Conservation (phyloP, 768 basidiomycete species). For the Vararia minispora region DNA sequence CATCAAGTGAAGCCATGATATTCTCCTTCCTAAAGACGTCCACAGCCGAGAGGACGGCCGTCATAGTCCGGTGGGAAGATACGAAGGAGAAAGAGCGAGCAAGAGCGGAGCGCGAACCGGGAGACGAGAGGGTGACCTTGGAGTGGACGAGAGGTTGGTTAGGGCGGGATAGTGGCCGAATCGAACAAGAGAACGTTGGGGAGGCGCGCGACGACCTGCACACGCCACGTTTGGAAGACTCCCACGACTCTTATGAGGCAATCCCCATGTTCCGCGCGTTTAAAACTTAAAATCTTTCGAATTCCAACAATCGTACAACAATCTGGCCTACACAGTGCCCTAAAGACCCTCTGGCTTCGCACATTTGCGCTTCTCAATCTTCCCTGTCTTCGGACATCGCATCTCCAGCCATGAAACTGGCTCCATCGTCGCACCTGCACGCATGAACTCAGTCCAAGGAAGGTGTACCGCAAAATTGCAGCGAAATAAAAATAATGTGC, state of each 20-base stretch:
- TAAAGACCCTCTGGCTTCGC: constrained; percentile 69
- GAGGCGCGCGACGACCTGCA: too few relatives aligned
- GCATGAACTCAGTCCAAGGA: constrained; percentile 1
- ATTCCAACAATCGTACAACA: too few relatives aligned
- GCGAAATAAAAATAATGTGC: constrained; percentile 14
- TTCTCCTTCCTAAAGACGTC: constrained; percentile 50
- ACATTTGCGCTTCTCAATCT: constrained; percentile 73
- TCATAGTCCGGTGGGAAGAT: constrained; percentile 29
- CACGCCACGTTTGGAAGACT: too few relatives aligned
- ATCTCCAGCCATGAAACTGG: constrained; percentile 88
- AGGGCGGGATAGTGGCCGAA: too few relatives aligned
- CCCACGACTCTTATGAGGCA: too few relatives aligned
- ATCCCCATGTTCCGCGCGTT: too few relatives aligned
- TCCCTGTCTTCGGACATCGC: constrained; percentile 76
- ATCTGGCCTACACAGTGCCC: too few relatives aligned
- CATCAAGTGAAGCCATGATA: constrained; percentile 50
- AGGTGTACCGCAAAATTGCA: not conserved
- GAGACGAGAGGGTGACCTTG: constrained; percentile 6
- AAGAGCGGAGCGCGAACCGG: constrained; percentile 13
- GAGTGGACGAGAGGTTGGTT: not conserved
- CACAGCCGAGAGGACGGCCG: constrained; percentile 51
- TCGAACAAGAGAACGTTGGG: too few relatives aligned
- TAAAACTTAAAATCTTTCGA: too few relatives aligned
- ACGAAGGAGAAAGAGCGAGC: constrained; percentile 8
- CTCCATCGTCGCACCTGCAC: constrained; percentile 65